These are phyloP conservation scores for Penicillium fimorum DNA, from an alignment of 495 filamentous ascomycete species.

Conservation along the genomic window DNA sequence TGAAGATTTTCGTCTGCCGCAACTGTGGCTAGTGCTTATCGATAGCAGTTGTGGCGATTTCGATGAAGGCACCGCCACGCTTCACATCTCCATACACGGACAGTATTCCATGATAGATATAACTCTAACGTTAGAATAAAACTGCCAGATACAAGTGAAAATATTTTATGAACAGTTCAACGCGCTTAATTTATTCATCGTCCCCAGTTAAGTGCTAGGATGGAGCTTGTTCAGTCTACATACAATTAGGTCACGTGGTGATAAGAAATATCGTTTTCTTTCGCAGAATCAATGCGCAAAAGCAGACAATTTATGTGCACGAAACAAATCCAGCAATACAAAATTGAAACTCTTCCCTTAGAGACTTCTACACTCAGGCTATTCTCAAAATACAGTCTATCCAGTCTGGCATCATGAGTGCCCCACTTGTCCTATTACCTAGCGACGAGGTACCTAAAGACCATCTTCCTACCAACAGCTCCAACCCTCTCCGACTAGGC, in stretches of 20 bases:
- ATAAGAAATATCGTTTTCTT: conserved; percentile 18
- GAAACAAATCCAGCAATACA: neutral
- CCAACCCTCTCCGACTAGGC: conserved; percentile 74
- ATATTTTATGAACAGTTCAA: neutral
- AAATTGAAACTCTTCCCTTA: neutral
- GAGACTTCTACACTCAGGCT: neutral
- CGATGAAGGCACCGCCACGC: conserved; percentile 3
- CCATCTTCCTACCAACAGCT: conserved; percentile 59
- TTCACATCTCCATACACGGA: neutral
- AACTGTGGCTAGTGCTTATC: conserved; percentile 42
- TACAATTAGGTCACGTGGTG: conserved; percentile 17
- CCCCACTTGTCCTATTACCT: conserved; percentile 64
- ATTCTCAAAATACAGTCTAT: neutral
- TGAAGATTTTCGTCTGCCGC: conserved; percentile 30
- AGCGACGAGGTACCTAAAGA: conserved; percentile 68
- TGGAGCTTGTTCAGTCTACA: neutral
- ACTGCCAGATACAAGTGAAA: neutral
- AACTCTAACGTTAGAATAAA: neutral
- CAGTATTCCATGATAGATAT: neutral
- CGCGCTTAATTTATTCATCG: neutral
- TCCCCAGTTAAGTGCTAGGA: neutral
- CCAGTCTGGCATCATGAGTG: conserved; percentile 31
- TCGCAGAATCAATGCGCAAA: neutral
- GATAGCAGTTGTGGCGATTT: conserved; percentile 38
- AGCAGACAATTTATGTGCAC: neutral